Evolutionary conservation across 108 stramenopile genomes (phyloP).

Genomic region (Skeletonema costatum): DNA sequence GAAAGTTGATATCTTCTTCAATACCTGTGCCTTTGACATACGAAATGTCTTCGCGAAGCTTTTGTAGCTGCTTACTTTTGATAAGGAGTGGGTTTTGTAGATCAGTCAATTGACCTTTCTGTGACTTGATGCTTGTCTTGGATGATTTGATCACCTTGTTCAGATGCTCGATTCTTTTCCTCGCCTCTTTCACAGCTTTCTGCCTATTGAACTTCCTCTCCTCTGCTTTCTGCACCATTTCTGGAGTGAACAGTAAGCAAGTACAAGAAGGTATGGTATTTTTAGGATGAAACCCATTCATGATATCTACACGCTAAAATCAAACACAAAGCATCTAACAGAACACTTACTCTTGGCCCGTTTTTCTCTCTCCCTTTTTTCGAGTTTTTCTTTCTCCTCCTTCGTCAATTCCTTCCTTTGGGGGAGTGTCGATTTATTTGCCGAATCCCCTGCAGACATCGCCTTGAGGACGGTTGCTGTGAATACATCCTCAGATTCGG

Average conservation of each 20-base stretch:
- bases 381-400: neutral
- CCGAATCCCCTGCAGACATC: neutral
- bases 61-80: neutral
- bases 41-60: slow-evolving; percentile 1
- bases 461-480: neutral
- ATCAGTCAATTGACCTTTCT: neutral
- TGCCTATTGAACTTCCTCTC: neutral
- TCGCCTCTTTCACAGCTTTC: neutral
- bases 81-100: neutral
- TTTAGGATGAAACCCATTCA: neutral
- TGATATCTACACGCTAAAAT: neutral
- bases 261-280: neutral
- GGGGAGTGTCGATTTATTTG: neutral
- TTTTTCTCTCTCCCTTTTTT: neutral
- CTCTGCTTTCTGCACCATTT: neutral
- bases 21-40: neutral
- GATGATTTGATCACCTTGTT: neutral
- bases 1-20: slow-evolving; percentile 1
- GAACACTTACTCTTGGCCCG: neutral
- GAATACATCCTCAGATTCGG: neutral
- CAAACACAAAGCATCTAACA: too few species aligned
- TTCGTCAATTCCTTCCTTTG: neutral
- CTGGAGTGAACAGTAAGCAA: too few species aligned
- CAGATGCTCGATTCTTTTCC: neutral
- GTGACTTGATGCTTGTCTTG: neutral